phyloP scores from a whole-genome alignment of 164 flowering plant genomes.

The Kingdonia uniflora region DNA sequence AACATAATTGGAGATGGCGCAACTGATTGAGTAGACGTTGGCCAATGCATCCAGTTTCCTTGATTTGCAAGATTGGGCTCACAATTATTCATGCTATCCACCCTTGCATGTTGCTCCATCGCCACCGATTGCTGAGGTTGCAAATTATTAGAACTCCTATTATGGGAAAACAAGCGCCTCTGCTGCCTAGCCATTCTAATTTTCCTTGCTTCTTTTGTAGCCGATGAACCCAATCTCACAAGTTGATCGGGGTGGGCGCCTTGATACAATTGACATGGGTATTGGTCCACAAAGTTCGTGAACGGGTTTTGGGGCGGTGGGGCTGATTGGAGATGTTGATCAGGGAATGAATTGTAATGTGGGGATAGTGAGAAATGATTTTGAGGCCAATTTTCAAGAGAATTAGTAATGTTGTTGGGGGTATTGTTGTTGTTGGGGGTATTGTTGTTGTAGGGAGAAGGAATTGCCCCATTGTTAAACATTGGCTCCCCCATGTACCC shows the following conservation, averaged over 20 bases:
- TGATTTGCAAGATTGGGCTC: constrained; percentile 9
- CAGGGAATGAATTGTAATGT: constrained; percentile 19
- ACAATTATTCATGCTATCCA: constrained; percentile 17
- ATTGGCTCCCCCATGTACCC: constrained; percentile 22
- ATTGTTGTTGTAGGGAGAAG: background rate
- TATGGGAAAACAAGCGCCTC: constrained; percentile 9
- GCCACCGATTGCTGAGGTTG: constrained; percentile 18
- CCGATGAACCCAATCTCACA: constrained; percentile 39
- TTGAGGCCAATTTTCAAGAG: no score
- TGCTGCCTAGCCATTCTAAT: constrained; percentile 16
- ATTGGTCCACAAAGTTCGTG: constrained; percentile 22
- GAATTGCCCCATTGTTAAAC: constrained; percentile 6
- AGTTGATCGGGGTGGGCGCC: constrained; percentile 31
- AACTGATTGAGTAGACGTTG: constrained; percentile 11
- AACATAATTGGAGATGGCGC: constrained; percentile 10
- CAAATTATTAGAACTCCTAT: constrained; percentile 17
- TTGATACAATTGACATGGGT: constrained; percentile 24
- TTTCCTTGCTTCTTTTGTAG: constrained; percentile 15
- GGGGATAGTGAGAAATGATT: constrained; percentile 7
- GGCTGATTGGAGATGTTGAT: constrained; percentile 1
- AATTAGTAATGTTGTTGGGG: background rate
- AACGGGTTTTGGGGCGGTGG: constrained; percentile 7
- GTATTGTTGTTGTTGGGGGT: no score
- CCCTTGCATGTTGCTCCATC: constrained; percentile 20
- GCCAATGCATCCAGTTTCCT: constrained; percentile 53